Evolutionary conservation across 805 yeast species (phyloP), one percentile per base, ranked within the genome.

Genomic region (Schizosaccharomyces octosporus): DNA sequence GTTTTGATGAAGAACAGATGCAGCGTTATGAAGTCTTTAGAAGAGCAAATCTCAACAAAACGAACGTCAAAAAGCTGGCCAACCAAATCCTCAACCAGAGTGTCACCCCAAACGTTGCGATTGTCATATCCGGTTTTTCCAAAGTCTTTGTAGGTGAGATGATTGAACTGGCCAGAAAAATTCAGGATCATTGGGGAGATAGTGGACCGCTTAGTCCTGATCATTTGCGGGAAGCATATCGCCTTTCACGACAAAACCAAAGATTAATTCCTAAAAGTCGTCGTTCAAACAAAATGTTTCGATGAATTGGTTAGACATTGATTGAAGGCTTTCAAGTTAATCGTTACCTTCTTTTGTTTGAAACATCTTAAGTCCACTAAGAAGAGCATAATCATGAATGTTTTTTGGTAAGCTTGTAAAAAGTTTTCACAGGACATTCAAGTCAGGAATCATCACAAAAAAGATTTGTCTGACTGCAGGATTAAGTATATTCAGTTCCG

Each of bases 131-230:
- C 5, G 95, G 96, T 70, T 78, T 87, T 62, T 85, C 95, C 1
- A 89, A 89, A 69, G 85, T 87, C 66, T 83, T 86, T 69, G 78
- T 88, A n/a, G 95, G 95, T 13, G 97, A 89, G 66, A 78, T 89
- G 19, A 84, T 89, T 13, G 94, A 89, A 64, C 76, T 80, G 29
- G 63, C 62, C 67, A 60, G 72, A 72, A 64, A 68, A 70, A 62
- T 71, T 74, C 51, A 64, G 75, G 59, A 73, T 71, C 59, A 72
- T 72, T 58, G 65, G 76, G 61, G 75, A 19, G 64, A 62, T 32
- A 24, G 55, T 21, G 64, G 64, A n/a, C 65, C 95, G 1, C 70
- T 89, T 57, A 75, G 80, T 42, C 95, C 97, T 0, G 88, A 85
- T 63, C 94, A 89, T 68, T 76, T 89, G 36, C 72, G 94, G 60